Evolutionary conservation across 192 early-diverging fungal genomes (phyloP), one percentile per base, ranked within the genome.

Genomic region (Backusella sp.): DNA sequence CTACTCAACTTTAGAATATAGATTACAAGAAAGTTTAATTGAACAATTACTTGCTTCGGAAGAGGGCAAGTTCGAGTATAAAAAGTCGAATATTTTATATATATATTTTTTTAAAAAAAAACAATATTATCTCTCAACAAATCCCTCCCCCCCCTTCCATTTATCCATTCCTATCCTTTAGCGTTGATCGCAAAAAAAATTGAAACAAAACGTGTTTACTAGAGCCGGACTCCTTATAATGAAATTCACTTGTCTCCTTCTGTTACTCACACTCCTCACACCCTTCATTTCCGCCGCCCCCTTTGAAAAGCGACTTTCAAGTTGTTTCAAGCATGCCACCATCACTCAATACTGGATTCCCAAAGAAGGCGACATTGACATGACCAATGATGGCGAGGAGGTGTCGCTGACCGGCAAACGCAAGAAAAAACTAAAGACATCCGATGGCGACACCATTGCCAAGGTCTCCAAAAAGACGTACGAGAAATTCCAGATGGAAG

Each of bases 401-500:
- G 59, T 83, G 3, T 35, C 66, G 1, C 56, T 83, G 15, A 68
- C 53, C 0, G 82, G 82, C 6, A 28, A 67, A n/a, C 70, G 44
- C 7, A 74, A 28, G 4, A 56, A 77, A 11, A 37, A 42, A 5
- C 46, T 83, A 6, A 79, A 74, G 26, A 70, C 74, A 7, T 6
- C 39, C 0, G 44, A 68, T 19, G 82, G 82, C 5, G 53, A 77
- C 1, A 35, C 44, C 12, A 83, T 83, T 74, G 78, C 77, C 19
- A 77, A 76, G 4, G 82, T 83, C 6, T 72, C 74, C 19, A 73
- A 73, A 46, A 77, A 14, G 21, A 83, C 78, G 0, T 83, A 77
- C 15, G 75, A 73, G 72, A 83, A 83, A 72, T 83, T 78, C 41
- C 74, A 79, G 72, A 83, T 83, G 82, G 82, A 83, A 53, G 82